Evolutionary conservation across 2,329 filamentous ascomycete species (phyloP).

Genomic region (Exophiala dermatitidis): DNA sequence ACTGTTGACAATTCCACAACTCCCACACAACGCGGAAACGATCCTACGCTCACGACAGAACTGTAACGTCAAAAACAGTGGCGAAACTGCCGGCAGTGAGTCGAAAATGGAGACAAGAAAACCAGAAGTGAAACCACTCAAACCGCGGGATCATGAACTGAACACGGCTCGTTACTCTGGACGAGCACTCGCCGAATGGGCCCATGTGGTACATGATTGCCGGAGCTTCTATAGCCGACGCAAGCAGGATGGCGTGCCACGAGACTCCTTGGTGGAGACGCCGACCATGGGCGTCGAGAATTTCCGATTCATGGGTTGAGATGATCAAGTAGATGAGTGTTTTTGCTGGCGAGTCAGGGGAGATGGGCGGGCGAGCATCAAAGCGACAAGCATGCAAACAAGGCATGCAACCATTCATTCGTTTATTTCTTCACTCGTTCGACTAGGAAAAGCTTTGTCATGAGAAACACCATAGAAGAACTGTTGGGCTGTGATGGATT

Average conservation of each 20-base stretch:
- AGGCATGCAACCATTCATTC: not conserved
- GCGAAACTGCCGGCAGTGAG: slow-evolving; percentile 5
- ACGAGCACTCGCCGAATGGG: slow-evolving; percentile 58
- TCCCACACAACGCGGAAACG: slow-evolving; percentile 51
- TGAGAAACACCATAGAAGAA: too few relatives aligned
- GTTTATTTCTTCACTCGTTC: too few relatives aligned
- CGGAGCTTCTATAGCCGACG: slow-evolving; percentile 58
- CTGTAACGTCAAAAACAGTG: slow-evolving; percentile 10
- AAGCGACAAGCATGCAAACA: not conserved
- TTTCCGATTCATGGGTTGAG: slow-evolving; percentile 40
- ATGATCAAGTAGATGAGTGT: not conserved
- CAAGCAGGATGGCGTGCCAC: slow-evolving; percentile 55
- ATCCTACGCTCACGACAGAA: slow-evolving; percentile 35
- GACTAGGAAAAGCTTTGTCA: too few relatives aligned
- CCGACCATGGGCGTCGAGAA: slow-evolving; percentile 56
- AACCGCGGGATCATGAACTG: slow-evolving; percentile 30
- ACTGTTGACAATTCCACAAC: slow-evolving; percentile 49
- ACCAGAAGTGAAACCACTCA: slow-evolving; percentile 21
- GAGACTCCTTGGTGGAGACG: slow-evolving; percentile 52
- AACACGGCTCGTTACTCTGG: slow-evolving; percentile 52
- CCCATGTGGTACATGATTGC: slow-evolving; percentile 54
- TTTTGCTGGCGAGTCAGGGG: not conserved
- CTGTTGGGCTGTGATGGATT: too few relatives aligned
- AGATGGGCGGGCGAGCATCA: not conserved
- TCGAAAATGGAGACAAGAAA: slow-evolving; percentile 10